Evolutionary conservation across 1,139 yeast genomes (phyloP).

Genomic region (Suhomyces bokatorum): DNA sequence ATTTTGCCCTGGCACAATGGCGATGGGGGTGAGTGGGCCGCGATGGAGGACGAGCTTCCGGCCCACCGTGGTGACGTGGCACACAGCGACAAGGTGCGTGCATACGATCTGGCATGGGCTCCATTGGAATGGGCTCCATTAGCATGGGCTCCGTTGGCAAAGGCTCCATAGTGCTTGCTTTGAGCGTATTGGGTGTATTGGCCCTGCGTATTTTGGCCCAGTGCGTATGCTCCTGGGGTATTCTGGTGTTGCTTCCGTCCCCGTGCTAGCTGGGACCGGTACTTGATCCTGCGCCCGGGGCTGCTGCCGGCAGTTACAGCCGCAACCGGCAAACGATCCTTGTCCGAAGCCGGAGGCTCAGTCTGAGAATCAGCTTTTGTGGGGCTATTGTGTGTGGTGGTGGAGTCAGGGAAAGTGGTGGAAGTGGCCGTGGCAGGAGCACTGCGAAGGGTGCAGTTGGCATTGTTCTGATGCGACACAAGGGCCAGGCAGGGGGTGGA

Average conservation of each 20-base stretch:
- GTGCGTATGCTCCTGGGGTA: too few relatives aligned
- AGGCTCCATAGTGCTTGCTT: too few relatives aligned
- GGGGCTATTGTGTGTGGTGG: background rate
- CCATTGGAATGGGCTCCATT: too few relatives aligned
- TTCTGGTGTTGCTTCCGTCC: too few relatives aligned
- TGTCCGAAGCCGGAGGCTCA: background rate
- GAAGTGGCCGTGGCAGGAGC: background rate
- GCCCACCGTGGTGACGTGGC: background rate
- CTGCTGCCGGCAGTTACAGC: background rate
- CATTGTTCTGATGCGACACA: too few relatives aligned
- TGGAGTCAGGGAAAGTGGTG: background rate
- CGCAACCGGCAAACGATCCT: background rate
- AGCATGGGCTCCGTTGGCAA: too few relatives aligned
- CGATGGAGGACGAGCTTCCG: background rate
- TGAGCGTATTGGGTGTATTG: too few relatives aligned
- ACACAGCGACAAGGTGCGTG: background rate
- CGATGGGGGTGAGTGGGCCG: background rate
- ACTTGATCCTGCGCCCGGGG: background rate
- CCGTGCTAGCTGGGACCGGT: constrained; percentile 1
- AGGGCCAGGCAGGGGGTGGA: too few relatives aligned
- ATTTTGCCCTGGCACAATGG: background rate
- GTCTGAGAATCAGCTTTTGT: background rate
- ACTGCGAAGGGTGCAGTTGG: background rate
- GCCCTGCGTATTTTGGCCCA: too few relatives aligned
- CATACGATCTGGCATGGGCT: too few relatives aligned